Conservation (phyloP, 2,329 filamentous ascomycete genomes). For the Pezicula rhizophila region DNA sequence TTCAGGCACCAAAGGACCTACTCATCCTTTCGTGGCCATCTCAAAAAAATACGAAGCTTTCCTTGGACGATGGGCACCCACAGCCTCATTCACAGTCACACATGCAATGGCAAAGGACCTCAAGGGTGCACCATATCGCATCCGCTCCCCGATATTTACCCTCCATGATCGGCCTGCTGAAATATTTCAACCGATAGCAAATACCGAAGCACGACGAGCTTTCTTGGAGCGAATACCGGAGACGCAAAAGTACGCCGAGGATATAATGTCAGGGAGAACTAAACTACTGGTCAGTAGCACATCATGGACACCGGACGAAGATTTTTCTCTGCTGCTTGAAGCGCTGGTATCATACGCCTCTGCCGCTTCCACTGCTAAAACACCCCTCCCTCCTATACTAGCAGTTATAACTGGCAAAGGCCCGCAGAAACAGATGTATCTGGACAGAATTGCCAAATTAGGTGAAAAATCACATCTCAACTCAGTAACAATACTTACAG, state of each 20-base stretch:
- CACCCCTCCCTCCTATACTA: conserved; percentile 53
- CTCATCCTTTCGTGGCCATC: conserved; percentile 70
- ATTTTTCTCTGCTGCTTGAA: conserved; percentile 82
- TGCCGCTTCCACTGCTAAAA: conserved; percentile 32
- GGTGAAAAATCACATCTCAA: conserved; percentile 56
- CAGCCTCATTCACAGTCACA: conserved; percentile 80
- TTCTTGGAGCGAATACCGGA: conserved; percentile 64
- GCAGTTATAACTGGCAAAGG: conserved; percentile 95
- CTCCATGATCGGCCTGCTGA: conserved; percentile 82
- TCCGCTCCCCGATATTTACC: conserved; percentile 60
- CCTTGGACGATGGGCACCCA: conserved; percentile 61
- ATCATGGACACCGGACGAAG: conserved; percentile 95
- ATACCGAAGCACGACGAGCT: conserved; percentile 37
- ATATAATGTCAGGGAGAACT: conserved; percentile 51
- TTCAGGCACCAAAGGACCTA: conserved; percentile 48
- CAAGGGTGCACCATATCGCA: conserved; percentile 52
- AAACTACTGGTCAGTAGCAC: conserved; percentile 85
- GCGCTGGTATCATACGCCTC: conserved; percentile 71
- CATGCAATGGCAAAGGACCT: conserved; percentile 79
- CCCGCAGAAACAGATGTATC: conserved; percentile 72
- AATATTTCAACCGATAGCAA: conserved; percentile 68
- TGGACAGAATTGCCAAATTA: conserved; percentile 57
- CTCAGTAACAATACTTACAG: conserved; percentile 68
- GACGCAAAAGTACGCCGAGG: conserved; percentile 51
- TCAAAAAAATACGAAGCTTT: conserved; percentile 72